Base-by-base conservation (phyloP, 140 eudicot genomes). In the Cichorium intybus region DNA sequence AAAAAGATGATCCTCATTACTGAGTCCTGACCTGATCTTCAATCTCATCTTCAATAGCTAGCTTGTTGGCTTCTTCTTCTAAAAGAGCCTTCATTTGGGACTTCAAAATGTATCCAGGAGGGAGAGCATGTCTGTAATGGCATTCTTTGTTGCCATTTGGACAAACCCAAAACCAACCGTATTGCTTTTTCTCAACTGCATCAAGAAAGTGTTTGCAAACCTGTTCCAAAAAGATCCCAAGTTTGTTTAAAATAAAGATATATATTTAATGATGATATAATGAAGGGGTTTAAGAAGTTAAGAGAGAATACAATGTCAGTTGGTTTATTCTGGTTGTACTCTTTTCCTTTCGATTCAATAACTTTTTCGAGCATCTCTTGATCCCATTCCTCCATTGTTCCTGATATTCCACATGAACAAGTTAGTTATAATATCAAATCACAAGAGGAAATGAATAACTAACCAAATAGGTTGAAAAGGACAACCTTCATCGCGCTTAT, bases 91-190 rank as follows among this genome's bases (percentile, higher is more conserved):
- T 92, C 98, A 92, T 92, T 79, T 92, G 97, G 20, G 98, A 85
- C 69, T 92, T 92, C 59, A 92, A 49, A 45, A 92, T 54, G 50
- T 91, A 91, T 61, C 96, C 96, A 9, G 96, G 95, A 61, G 98
- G 98, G 35, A 92, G 92, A 3, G 95, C 98, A 71, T 92, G 98
- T 70, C 98, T 85, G 67, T 92, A 92, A 10, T 80, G 92, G 35
- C 98, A 91, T 16, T 81, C 88, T 79, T 87, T 85, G 54, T 95
- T 95, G 62, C 96, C 98, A 77, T 91, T 91, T 20, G 98, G 96
- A 76, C 96, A 91, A 17, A 56, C 85, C 98, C 98, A 91, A 55
- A 91, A 91, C 98, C 98, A 91, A 60, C 98, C 98, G 46, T 91
- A 91, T 64, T 91, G 98, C 76, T 91, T 87, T 86, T 81, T 92